Base-by-base conservation (phyloP, 352 stramenopile species). In the Phytophthora sansomeana region DNA sequence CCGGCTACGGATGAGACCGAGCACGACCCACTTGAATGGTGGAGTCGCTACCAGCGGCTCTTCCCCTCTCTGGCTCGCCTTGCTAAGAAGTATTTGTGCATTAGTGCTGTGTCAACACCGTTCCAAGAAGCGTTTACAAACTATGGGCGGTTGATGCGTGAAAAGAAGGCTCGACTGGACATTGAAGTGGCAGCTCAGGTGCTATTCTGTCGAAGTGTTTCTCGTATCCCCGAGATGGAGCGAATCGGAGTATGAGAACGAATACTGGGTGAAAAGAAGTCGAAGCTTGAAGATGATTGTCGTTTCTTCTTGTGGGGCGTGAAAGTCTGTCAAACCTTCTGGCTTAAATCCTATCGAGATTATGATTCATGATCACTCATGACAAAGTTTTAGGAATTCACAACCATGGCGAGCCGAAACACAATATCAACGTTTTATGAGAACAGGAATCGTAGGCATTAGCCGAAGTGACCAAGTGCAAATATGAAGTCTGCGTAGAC, bases 21-120 rank as follows among this genome's bases (percentile, higher is more conserved):
- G 55, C 89, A 89, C 52, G 86, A 95, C 30, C 84, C 84, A n/a
- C 71, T 95, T 2, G 84, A 91, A 49, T 95, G 86, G 86, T 95
- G 86, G 86, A 89, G 78, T 63, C 81, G 85, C 4, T 90, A 93
- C 35, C 79, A 86, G 35, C 84, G 83, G 5, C 71, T 82, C 35
- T 92, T 92, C 46, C 84, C 84, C 28, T 83, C 73, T 24, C 59
- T 95, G 14, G 81, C 87, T 13, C 84, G 85, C 47, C 74, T 93
- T 4, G 84, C 87, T 3, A 90, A 87, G 55, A 87, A 88, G 48
- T 91, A 89, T 58, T 49, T 95, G 21, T 91, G 84, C 58, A 89
- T 95, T 56, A 92, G 83, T 53, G 84, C 87, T 7, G 80, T 90
- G 26, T 92, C 79, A 8, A 77, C 86, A 44, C 83, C 87, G 5